These are phyloP conservation scores for Phytophthora boehmeriae DNA, from an alignment of 352 stramenopile genomes.

Conservation along the genomic window DNA sequence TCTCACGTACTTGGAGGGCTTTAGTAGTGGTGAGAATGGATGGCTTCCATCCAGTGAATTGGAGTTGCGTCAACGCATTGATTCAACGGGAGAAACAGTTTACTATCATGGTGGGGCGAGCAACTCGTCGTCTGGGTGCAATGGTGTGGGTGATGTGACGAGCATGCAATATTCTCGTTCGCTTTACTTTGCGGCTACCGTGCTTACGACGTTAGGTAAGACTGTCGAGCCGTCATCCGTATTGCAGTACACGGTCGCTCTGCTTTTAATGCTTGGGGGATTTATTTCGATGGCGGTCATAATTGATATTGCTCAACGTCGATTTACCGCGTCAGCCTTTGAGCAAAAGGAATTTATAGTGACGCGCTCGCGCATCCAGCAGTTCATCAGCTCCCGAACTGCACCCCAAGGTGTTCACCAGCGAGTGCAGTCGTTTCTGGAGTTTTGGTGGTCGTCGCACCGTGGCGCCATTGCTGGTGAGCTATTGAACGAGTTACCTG, in stretches of 20 bases:
- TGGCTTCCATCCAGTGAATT: slow-evolving; percentile 37
- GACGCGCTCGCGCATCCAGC: slow-evolving; percentile 52
- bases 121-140: slow-evolving; percentile 15
- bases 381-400: slow-evolving; percentile 55
- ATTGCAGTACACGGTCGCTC: slow-evolving; percentile 35
- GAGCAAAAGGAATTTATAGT: slow-evolving; percentile 73
- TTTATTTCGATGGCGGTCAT: slow-evolving; percentile 43
- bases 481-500: slow-evolving; percentile 56
- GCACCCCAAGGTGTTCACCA: slow-evolving; percentile 50
- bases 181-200: slow-evolving; percentile 50
- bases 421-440: slow-evolving; percentile 62
- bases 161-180: slow-evolving; percentile 43
- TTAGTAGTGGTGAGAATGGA: slow-evolving; percentile 8
- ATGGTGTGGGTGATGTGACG: slow-evolving; percentile 8
- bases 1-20: slow-evolving; percentile 42
- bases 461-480: slow-evolving; percentile 54
- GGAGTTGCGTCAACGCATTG: not conserved
- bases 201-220: slow-evolving; percentile 52
- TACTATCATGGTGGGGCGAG: not conserved
- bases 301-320: slow-evolving; percentile 54
- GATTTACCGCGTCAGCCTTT: slow-evolving; percentile 49
- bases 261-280: slow-evolving; percentile 54
- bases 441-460: slow-evolving; percentile 76
- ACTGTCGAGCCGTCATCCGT: slow-evolving; percentile 40
- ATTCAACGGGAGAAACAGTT: slow-evolving; percentile 3